These are phyloP conservation scores for Neotropicomus parvogracilis DNA, from an alignment of 1,284 basidiomycete species.

Conservation along the genomic window DNA sequence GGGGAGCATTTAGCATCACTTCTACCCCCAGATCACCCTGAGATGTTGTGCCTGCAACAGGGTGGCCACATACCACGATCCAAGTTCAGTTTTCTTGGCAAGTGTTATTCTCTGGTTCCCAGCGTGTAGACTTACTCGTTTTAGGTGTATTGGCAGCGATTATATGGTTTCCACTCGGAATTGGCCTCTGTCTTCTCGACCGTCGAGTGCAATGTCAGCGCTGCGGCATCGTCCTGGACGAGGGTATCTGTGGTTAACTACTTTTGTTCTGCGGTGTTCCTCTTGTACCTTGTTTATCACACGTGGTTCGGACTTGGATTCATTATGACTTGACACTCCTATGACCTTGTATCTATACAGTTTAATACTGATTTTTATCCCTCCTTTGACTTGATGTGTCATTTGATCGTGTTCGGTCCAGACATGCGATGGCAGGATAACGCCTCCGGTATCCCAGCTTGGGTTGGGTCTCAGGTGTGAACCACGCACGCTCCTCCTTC, in stretches of 20 bases:
- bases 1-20: constrained; percentile 48
- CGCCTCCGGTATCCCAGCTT: no score
- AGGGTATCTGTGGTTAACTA: constrained; percentile 36
- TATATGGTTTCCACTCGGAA: constrained; percentile 78
- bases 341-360: constrained; percentile 20
- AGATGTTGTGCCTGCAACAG: constrained; percentile 76
- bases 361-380: neutral
- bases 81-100: constrained; percentile 65
- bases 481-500: neutral
- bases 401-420: neutral
- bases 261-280: neutral
- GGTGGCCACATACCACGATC: constrained; percentile 61
- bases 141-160: constrained; percentile 71
- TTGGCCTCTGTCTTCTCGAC: constrained; percentile 72
- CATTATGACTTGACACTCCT: neutral
- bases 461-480: neutral
- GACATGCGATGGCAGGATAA: neutral
- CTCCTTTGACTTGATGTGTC: neutral
- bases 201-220: constrained; percentile 60
- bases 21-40: constrained; percentile 70
- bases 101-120: constrained; percentile 27
- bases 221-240: constrained; percentile 42
- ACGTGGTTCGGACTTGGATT: constrained; percentile 1
- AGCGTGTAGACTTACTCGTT: neutral
- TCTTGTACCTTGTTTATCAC: neutral